Evolutionary conservation across 768 basidiomycete genomes (phyloP).

Genomic region (Lentinus tigrinus): DNA sequence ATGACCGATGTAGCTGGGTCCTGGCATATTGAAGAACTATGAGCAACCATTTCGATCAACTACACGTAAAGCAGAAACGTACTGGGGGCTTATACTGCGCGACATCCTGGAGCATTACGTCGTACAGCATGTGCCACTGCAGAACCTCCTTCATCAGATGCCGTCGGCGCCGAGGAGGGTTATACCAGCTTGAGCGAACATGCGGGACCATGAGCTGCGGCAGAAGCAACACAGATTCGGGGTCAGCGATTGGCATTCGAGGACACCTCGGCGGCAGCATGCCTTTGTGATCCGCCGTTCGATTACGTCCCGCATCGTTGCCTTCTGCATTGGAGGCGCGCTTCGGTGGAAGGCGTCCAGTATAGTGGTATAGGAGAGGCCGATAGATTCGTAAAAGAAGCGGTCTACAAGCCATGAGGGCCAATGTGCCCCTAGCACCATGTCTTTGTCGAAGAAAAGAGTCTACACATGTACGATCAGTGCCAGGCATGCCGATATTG

Average conservation of each 20-base stretch:
- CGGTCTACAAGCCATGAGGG: slow-evolving; percentile 57
- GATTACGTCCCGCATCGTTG: slow-evolving; percentile 33
- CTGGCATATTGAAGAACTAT: slow-evolving; percentile 7
- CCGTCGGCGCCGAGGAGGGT: slow-evolving; percentile 65
- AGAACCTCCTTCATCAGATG: slow-evolving; percentile 60
- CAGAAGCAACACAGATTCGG: no score
- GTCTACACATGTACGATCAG: slow-evolving; percentile 37
- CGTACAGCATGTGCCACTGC: slow-evolving; percentile 68
- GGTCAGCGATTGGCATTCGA: background rate
- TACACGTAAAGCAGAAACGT: background rate
- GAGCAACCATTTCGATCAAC: background rate
- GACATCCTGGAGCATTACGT: slow-evolving; percentile 35
- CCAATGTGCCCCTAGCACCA: slow-evolving; percentile 50
- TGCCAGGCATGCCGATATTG: slow-evolving; percentile 2
- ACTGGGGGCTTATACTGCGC: slow-evolving; percentile 20
- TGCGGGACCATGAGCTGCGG: slow-evolving; percentile 57
- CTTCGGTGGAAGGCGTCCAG: slow-evolving; percentile 36
- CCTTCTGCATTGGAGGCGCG: background rate
- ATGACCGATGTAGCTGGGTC: slow-evolving; percentile 9
- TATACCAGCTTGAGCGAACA: slow-evolving; percentile 62
- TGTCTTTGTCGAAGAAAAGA: slow-evolving; percentile 54
- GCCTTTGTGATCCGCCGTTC: slow-evolving; percentile 41
- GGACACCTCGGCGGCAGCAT: background rate
- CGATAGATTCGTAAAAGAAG: slow-evolving; percentile 64
- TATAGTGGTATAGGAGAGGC: slow-evolving; percentile 50